A percentile compares a stretch with the other conserved stretches of the same genome.
Evolutionary conservation across 306 rosid genomes (phyloP).

Genomic region (Vigna angularis): DNA sequence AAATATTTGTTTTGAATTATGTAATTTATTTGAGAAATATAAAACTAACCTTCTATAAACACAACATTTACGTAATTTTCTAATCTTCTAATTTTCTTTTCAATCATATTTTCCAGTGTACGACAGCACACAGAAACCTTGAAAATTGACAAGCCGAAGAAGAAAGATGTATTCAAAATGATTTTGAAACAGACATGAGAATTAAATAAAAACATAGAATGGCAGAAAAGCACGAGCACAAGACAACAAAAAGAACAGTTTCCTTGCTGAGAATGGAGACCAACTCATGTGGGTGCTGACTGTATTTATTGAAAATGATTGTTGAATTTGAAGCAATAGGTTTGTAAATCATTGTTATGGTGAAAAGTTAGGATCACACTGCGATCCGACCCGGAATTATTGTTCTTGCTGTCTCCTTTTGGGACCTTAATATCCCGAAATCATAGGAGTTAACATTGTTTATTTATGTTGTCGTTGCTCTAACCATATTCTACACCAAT

Average conservation of each 20-base stretch:
- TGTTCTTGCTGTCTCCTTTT: constrained; percentile 4
- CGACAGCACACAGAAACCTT: neutral
- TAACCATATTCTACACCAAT: constrained; percentile 5
- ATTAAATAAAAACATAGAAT: neutral
- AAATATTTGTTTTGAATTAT: neutral
- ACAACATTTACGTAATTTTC: neutral
- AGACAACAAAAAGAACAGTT: neutral
- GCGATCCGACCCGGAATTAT: neutral
- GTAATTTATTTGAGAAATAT: neutral
- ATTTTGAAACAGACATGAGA: neutral
- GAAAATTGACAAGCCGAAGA: neutral
- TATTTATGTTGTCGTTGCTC: neutral
- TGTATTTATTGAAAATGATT: constrained; percentile 14
- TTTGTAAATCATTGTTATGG: neutral
- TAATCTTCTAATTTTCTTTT: neutral
- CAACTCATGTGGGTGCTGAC: constrained; percentile 43
- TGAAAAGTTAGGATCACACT: neutral
- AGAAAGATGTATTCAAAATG: neutral
- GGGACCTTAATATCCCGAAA: constrained; percentile 35
- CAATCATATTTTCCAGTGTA: neutral
- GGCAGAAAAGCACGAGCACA: neutral
- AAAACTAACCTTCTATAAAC: neutral
- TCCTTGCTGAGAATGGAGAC: neutral
- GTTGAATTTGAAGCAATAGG: neutral
- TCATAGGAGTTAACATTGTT: constrained; percentile 7